These are phyloP conservation scores for Tetraselmis striata DNA, from an alignment of 139 green algal species.

Conservation along the genomic window DNA sequence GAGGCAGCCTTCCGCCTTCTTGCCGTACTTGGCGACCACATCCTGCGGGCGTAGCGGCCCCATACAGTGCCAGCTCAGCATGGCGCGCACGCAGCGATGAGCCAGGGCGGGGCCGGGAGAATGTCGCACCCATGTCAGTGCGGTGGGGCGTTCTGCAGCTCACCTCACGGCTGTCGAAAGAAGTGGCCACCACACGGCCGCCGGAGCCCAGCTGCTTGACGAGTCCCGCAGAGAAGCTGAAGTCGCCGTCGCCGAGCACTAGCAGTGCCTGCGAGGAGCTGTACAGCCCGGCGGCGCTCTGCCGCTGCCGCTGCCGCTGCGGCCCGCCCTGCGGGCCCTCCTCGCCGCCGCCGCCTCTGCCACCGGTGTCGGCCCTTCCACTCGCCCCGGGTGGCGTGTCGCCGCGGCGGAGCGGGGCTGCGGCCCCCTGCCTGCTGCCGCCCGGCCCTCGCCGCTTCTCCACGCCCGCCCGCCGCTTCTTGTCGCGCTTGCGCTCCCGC, in stretches of 20 bases:
- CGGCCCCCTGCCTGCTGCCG: no score
- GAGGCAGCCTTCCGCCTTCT: neutral
- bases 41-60: no score
- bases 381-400: neutral
- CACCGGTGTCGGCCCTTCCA: neutral
- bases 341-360: neutral
- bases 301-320: neutral
- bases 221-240: constrained; percentile 13
- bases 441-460: neutral
- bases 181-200: neutral
- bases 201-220: neutral
- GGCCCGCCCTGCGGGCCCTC: neutral
- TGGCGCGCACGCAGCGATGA: no score
- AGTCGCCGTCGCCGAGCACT: constrained; percentile 6
- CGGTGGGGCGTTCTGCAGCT: no score
- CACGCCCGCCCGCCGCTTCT: neutral
- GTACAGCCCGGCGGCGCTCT: neutral
- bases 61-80: no score
- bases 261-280: neutral
- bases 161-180: neutral
- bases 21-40: neutral
- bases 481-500: neutral
- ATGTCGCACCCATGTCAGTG: no score
- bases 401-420: neutral
- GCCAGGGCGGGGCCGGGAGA: no score